These are phyloP conservation scores for Glycine soja DNA, from an alignment of 306 rosid genomes.

Conservation along the genomic window DNA sequence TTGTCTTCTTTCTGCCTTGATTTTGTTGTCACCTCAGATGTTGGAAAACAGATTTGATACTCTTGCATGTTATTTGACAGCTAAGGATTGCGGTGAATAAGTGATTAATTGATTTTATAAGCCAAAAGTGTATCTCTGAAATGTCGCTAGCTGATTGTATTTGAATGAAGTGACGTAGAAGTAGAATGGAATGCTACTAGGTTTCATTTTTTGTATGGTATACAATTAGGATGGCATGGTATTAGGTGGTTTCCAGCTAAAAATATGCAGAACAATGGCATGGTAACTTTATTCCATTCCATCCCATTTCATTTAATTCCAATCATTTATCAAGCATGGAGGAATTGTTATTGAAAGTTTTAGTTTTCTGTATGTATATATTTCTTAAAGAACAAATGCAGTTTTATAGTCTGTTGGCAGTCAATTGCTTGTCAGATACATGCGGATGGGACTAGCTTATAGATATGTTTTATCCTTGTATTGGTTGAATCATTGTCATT, in stretches of 20 bases:
- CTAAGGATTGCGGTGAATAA: neutral
- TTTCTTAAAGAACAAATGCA: neutral
- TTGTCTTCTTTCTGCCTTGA: neutral
- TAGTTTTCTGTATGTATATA: neutral
- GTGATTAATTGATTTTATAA: neutral
- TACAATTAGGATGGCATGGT: neutral
- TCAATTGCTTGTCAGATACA: conserved; percentile 23
- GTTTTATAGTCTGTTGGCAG: conserved; percentile 18
- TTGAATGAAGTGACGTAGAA: neutral
- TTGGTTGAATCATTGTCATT: conserved; percentile 17
- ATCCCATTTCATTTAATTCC: neutral
- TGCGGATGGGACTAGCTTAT: conserved; percentile 20
- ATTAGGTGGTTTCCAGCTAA: neutral
- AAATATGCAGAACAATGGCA: neutral
- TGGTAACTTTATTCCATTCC: neutral
- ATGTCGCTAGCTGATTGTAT: neutral
- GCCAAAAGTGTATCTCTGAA: neutral
- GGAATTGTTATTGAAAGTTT: neutral
- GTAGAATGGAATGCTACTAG: neutral
- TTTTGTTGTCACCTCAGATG: neutral
- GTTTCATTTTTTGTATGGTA: neutral
- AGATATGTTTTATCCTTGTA: neutral
- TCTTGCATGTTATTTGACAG: conserved; percentile 9
- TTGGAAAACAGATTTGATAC: conserved; percentile 8
- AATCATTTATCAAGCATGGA: neutral